phyloP scores from a whole-genome alignment of 306 rosid species.

The Elaeagnus macrophylla region DNA sequence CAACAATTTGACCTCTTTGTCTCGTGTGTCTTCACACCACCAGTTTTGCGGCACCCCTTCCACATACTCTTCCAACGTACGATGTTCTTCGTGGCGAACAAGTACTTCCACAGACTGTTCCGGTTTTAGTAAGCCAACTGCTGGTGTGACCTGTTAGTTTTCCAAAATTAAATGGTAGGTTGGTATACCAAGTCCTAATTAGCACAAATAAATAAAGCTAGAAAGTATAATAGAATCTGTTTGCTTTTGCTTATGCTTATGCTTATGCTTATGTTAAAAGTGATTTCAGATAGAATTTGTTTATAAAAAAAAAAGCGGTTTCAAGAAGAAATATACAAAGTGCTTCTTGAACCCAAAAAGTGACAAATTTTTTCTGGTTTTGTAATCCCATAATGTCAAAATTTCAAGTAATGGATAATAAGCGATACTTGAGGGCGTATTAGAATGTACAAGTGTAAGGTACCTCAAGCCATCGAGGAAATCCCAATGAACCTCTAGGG shows the following conservation, averaged over 20 bases:
- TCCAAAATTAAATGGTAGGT: neutral
- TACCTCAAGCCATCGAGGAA: constrained; percentile 99
- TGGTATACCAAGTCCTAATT: neutral
- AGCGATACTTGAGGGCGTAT: too few relatives aligned
- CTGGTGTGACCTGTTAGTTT: constrained; percentile 50
- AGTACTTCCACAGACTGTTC: constrained; percentile 65
- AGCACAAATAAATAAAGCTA: neutral
- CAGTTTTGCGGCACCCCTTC: constrained; percentile 76
- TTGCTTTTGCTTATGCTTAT: too few relatives aligned
- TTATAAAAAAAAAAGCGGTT: too few relatives aligned
- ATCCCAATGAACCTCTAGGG: constrained; percentile 71
- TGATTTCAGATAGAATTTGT: too few relatives aligned
- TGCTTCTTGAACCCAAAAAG: too few relatives aligned
- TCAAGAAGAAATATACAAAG: too few relatives aligned
- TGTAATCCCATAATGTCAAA: too few relatives aligned
- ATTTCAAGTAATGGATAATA: too few relatives aligned
- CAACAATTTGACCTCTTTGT: constrained; percentile 61
- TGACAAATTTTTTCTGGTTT: too few relatives aligned
- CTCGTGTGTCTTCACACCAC: constrained; percentile 83
- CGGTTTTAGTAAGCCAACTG: constrained; percentile 68
- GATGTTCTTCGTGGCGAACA: constrained; percentile 61
- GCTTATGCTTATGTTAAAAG: too few relatives aligned
- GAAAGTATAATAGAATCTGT: neutral
- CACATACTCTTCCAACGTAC: constrained; percentile 46
- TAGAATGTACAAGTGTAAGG: too few relatives aligned